Base-by-base conservation (phyloP, 2,329 filamentous ascomycete species). In the Sporothrix phasma region DNA sequence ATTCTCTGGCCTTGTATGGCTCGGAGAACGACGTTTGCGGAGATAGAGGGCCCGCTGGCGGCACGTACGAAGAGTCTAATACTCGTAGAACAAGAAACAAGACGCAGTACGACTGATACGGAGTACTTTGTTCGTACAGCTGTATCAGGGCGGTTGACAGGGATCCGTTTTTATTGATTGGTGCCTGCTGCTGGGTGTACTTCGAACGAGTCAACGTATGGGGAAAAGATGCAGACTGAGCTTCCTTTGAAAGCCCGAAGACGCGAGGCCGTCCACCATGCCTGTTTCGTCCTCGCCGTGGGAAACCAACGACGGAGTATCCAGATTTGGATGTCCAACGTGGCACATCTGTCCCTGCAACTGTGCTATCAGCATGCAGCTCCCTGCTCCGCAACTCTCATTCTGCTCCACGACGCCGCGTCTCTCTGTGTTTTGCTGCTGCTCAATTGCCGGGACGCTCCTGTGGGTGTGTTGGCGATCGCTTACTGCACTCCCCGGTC, bases 201-300 rank as follows among this genome's bases (percentile, higher is more conserved):
- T 34, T 54, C 24, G 31, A n/a, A n/a, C n/a, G n/a, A n/a, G n/a
- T n/a, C n/a, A 37, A 2, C 8, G 11, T 37, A 15, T 10, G 11
- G 22, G 22, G 54, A 31, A 22, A 43, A 43, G 22, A 22, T 41
- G 54, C 34, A 8, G 43, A 7, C 29, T 11, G 24, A 13, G 15
- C 15, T 56, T 31, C 37, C 37, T 58, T 17, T 56, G 10, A 56
- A 56, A 43, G 54, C 41, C 54, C 54, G 54, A 58, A 58, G 54
- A 58, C 54, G 54, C 54, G 54, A 58, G 34, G 34, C 29, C 15
- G 34, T 58, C n/a, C 4, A 39, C 34, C 29, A 11, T 19, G 29
- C 26, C 47, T 31, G 15, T 24, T 51, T 49, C 31, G 17, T 29
- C 13, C 49, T 53, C 11, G 8, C 34, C 49, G 49, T 34, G 49